A percentile compares a stretch with the other conserved stretches of the same genome.
These are phyloP conservation scores for Raffaelea albimanens DNA, from an alignment of 2,329 filamentous ascomycete species.

Conservation along the genomic window DNA sequence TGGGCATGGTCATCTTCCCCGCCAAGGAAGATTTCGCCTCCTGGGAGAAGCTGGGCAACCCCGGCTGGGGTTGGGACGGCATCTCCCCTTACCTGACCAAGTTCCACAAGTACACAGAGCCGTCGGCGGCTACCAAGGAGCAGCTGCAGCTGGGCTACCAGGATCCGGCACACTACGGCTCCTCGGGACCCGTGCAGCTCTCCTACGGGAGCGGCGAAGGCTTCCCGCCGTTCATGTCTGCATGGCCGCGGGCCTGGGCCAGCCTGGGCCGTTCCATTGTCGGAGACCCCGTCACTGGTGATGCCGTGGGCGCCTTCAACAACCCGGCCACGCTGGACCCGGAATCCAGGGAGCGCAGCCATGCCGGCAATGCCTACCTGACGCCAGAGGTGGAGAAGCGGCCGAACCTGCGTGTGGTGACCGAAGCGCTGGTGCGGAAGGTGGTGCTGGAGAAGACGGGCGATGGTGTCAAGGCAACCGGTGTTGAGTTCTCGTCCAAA, in stretches of 20 bases:
- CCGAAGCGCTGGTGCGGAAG: constrained; percentile 1
- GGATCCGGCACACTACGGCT: not conserved
- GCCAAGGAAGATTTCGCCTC: constrained; percentile 35
- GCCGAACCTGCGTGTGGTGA: not conserved
- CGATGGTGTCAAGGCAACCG: not conserved
- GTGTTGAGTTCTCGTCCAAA: constrained; percentile 1
- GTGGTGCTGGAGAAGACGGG: not conserved
- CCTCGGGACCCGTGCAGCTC: not conserved
- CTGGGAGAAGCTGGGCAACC: constrained; percentile 46
- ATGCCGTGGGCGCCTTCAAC: not conserved
- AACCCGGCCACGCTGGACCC: constrained; percentile 3
- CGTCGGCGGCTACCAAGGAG: not conserved
- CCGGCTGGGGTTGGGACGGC: constrained; percentile 42
- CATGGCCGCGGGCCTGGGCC: constrained; percentile 1
- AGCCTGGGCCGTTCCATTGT: not conserved
- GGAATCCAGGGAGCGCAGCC: not conserved
- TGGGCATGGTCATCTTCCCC: constrained; percentile 2
- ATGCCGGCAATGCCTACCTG: constrained; percentile 1
- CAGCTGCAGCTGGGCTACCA: not conserved
- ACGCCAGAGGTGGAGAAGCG: not conserved
- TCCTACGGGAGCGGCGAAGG: not conserved
- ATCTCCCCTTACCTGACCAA: constrained; percentile 13
- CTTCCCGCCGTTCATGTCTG: not conserved
- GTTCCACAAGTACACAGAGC: constrained; percentile 4
- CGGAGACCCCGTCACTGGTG: constrained; percentile 1